A percentile compares a stretch with the other conserved stretches of the same genome.
These are phyloP conservation scores for Penicillium parvum DNA, from an alignment of 495 filamentous ascomycete genomes.

Conservation along the genomic window DNA sequence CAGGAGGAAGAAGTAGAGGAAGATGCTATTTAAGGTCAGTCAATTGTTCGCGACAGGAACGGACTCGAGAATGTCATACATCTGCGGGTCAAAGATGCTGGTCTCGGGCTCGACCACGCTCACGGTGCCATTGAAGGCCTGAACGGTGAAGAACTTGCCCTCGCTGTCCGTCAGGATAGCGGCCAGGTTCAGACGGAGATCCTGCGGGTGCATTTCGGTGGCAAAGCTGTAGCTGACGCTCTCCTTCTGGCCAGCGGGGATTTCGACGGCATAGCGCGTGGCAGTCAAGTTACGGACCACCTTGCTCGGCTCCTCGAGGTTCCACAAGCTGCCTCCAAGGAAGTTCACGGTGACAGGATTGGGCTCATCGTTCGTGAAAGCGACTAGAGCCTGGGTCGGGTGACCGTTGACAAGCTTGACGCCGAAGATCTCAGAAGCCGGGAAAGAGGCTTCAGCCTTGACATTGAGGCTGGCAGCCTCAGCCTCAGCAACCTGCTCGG, in stretches of 20 bases:
- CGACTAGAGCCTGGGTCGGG: slow-evolving; percentile 76
- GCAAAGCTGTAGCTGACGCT: slow-evolving; percentile 77
- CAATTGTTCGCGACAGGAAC: slow-evolving; percentile 3
- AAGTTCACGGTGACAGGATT: slow-evolving; percentile 70
- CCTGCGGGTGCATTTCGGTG: slow-evolving; percentile 90
- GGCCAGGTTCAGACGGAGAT: slow-evolving; percentile 73
- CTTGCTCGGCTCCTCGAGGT: slow-evolving; percentile 49
- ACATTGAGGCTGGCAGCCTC: slow-evolving; percentile 63
- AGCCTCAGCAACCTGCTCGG: slow-evolving; percentile 46
- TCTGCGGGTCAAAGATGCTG: slow-evolving; percentile 92
- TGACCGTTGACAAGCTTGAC: slow-evolving; percentile 93
- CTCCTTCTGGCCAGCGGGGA: slow-evolving; percentile 74
- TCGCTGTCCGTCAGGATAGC: slow-evolving; percentile 65
- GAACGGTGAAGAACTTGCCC: slow-evolving; percentile 65
- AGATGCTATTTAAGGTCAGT: slow-evolving; percentile 57
- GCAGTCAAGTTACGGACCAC: slow-evolving; percentile 82
- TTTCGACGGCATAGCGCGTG: slow-evolving; percentile 64
- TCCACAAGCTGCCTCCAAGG: slow-evolving; percentile 72
- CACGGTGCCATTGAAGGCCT: slow-evolving; percentile 82
- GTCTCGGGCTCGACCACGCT: slow-evolving; percentile 88
- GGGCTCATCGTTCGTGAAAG: slow-evolving; percentile 79
- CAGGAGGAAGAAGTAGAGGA: slow-evolving; percentile 91
- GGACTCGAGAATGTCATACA: slow-evolving; percentile 63
- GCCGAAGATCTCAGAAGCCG: slow-evolving; percentile 85
- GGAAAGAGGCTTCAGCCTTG: slow-evolving; percentile 73